Base-by-base conservation (phyloP, 139 green algal species). In the Monoraphidium neglectum region DNA sequence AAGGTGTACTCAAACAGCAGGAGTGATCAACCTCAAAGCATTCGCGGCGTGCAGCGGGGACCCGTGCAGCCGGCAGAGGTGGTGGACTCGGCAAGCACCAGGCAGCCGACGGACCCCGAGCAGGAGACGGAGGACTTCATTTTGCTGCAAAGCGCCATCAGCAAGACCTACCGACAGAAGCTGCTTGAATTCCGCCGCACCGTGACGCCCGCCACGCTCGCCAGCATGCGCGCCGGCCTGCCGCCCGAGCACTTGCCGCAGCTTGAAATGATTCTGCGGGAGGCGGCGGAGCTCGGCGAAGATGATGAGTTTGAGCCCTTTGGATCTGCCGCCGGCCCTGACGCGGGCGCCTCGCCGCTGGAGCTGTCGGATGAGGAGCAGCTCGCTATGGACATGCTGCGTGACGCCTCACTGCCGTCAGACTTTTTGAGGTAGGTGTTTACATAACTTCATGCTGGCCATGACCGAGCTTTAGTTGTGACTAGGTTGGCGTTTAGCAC, bases 141-240 rank as follows among this genome's bases (percentile, higher is more conserved):
- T 5, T 15, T 63, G 56, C 56, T 63, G 56, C 56, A 63, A 15
- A 63, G 56, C 56, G 56, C 56, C 56, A 63, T 63, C 56, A 32
- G 21, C 56, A 63, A 63, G 56, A 63, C 56, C 26, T 63, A 63
- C 56, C 56, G 56, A 10, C 26, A 30, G 12, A 63, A 63, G 56
- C 56, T 63, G 56, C 56, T 30, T 15, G 56, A 30, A 6, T 63
- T 63, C n/a, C 26, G 26, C 56, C 56, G 56, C 56, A 32, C 5
- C 26, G 56, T 32, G 12, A 63, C 56, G 56, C 56, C 56, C 10
- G 56, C 13, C 26, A 36, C 13, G 26, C 56, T 63, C 56, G 13
- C 8, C 56, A 6, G 56, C 56, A 30, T 63, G 56, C 56, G 56
- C 56, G 56, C 56, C 10, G 10, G 12, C 56, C 56, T 63, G 56